A percentile compares a stretch with the other conserved stretches of the same genome.
Evolutionary conservation across 169 alveolate species (phyloP).

Genomic region (Eimeria falciformis): DNA sequence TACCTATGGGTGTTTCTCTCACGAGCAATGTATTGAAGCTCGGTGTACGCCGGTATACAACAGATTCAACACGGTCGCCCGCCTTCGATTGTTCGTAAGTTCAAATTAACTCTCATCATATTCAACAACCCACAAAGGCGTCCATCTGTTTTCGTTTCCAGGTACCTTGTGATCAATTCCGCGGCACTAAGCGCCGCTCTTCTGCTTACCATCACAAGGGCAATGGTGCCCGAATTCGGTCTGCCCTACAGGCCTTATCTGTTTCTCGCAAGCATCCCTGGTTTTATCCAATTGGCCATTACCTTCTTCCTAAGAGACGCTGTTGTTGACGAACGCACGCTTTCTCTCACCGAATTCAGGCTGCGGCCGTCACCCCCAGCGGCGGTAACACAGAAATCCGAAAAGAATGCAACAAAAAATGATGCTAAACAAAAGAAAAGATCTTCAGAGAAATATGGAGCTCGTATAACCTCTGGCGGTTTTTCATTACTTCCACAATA

Average conservation of each 20-base stretch:
- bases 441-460: slow-evolving; percentile 7
- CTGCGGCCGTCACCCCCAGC: not conserved
- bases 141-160: not conserved
- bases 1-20: slow-evolving; percentile 70
- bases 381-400: not conserved
- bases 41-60: slow-evolving; percentile 65
- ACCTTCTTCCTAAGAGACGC: slow-evolving; percentile 24
- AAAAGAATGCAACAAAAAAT: not conserved
- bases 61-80: not conserved
- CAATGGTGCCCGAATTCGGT: slow-evolving; percentile 15
- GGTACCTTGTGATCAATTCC: slow-evolving; percentile 53
- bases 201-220: slow-evolving; percentile 59
- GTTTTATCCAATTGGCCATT: slow-evolving; percentile 10
- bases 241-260: slow-evolving; percentile 60
- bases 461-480: slow-evolving; percentile 12
- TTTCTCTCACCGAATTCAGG: slow-evolving; percentile 10
- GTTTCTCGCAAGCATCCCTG: slow-evolving; percentile 48
- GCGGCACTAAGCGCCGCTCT: slow-evolving; percentile 70
- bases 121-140: not conserved
- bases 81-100: slow-evolving; percentile 76
- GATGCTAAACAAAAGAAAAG: not conserved
- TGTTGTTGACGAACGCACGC: slow-evolving; percentile 13
- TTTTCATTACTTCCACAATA: not conserved
- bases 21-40: slow-evolving; percentile 62
- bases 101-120: not conserved